phyloP scores from a whole-genome alignment of 1,139 yeast species.

The Taphrina flavorubra region DNA sequence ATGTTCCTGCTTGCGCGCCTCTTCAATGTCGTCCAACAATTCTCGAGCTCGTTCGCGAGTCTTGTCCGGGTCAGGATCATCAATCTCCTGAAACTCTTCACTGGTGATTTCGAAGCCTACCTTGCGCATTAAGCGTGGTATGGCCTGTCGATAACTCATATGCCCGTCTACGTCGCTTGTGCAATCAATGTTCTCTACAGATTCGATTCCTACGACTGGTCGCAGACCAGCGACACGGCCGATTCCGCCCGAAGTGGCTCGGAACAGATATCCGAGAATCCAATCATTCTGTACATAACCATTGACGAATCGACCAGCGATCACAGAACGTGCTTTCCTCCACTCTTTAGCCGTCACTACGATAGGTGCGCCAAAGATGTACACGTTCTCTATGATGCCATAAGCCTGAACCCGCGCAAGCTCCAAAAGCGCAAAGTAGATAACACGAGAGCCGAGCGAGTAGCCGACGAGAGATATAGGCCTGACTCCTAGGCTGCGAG shows the following conservation, averaged over 20 bases:
- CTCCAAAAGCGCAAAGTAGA: conserved; percentile 86
- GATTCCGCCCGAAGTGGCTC: conserved; percentile 95
- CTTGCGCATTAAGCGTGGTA: conserved; percentile 74
- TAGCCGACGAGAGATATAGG: conserved; percentile 94
- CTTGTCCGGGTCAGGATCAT: conserved; percentile 92
- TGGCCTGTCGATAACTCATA: conserved; percentile 92
- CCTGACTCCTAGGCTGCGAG: conserved; percentile 87
- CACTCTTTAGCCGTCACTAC: conserved; percentile 80
- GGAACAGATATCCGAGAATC: conserved; percentile 91
- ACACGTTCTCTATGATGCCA: conserved; percentile 89
- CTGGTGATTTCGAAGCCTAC: conserved; percentile 81
- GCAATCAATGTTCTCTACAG: conserved; percentile 83
- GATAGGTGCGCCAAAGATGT: conserved; percentile 85
- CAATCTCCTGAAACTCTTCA: conserved; percentile 94
- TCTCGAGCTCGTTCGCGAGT: conserved; percentile 59
- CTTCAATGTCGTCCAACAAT: conserved; percentile 48
- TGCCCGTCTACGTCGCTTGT: conserved; percentile 91
- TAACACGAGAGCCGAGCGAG: conserved; percentile 90
- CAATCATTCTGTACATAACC: conserved; percentile 94
- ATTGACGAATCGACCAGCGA: conserved; percentile 86
- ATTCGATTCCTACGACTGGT: conserved; percentile 66
- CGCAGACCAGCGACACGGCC: conserved; percentile 89
- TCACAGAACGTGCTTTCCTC: conserved; percentile 80
- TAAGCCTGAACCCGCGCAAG: conserved; percentile 83
- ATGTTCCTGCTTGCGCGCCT: conserved; percentile 52